Percentiles rank a stretch among this genome's conserved stretches.
phyloP scores from a whole-genome alignment of 805 yeast species.

The Vanderwaltozyma tropicalis region DNA sequence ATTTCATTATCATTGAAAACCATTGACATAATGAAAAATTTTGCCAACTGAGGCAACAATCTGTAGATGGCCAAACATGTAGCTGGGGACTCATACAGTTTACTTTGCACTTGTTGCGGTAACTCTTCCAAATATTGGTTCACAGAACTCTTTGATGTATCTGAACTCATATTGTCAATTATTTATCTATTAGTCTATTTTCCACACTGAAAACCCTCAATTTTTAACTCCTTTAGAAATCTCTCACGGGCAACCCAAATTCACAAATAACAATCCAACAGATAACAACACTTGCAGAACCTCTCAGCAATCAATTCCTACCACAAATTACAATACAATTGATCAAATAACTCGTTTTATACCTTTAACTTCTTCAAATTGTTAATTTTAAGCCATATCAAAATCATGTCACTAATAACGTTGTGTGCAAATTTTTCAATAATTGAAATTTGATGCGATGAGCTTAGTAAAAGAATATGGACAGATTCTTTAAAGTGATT shows the following conservation, averaged over 20 bases:
- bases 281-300: no score
- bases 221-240: no score
- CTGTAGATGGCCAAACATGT: slow-evolving; percentile 91
- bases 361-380: not conserved
- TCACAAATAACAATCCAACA: no score
- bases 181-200: not conserved
- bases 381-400: not conserved
- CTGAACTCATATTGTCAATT: slow-evolving; percentile 15
- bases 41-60: slow-evolving; percentile 78
- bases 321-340: no score
- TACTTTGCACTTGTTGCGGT: slow-evolving; percentile 75
- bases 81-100: slow-evolving; percentile 81
- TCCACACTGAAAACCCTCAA: not conserved
- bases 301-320: no score
- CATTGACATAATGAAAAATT: slow-evolving; percentile 79
- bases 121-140: slow-evolving; percentile 84
- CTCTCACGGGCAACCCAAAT: no score
- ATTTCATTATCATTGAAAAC: slow-evolving; percentile 71
- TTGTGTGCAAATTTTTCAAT: not conserved
- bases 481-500: no score
- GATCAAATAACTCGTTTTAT: not conserved
- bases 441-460: not conserved
- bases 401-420: not conserved
- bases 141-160: slow-evolving; percentile 56
- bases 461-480: not conserved